Evolutionary conservation across 192 early-diverging fungal genomes (phyloP).

Genomic region (Coemansia sp.): DNA sequence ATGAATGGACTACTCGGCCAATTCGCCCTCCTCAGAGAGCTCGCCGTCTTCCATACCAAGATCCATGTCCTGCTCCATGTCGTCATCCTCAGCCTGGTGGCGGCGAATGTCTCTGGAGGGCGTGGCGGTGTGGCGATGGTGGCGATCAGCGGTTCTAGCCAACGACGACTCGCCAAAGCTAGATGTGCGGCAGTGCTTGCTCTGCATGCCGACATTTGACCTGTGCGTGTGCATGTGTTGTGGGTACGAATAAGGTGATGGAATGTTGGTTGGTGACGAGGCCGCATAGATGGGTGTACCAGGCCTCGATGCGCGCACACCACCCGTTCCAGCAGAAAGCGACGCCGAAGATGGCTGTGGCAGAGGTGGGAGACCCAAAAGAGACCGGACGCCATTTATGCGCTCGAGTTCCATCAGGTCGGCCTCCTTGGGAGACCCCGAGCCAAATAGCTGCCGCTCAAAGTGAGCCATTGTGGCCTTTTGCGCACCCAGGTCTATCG

Average conservation of each 20-base stretch:
- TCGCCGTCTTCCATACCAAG: conserved; percentile 40
- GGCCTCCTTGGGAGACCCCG: conserved; percentile 38
- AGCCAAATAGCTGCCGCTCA: conserved; percentile 45
- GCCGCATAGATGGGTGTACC: conserved; percentile 40
- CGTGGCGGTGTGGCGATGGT: not conserved
- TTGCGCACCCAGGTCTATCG: conserved; percentile 42
- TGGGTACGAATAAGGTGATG: conserved; percentile 20
- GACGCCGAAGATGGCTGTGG: conserved; percentile 13
- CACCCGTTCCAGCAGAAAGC: conserved; percentile 7
- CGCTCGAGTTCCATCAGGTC: conserved; percentile 52
- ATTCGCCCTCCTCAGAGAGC: conserved; percentile 46
- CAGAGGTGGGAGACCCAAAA: conserved; percentile 47
- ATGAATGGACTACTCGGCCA: conserved; percentile 18
- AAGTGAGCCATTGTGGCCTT: conserved; percentile 39
- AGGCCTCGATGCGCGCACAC: conserved; percentile 45
- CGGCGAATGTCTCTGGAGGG: not conserved
- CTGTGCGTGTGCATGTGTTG: conserved; percentile 11
- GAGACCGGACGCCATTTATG: conserved; percentile 43
- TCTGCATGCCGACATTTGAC: not conserved
- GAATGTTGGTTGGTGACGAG: conserved; percentile 30
- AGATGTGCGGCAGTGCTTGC: conserved; percentile 26
- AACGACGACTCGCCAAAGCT: conserved; percentile 26
- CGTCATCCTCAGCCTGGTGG: conserved; percentile 11
- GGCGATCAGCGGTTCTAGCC: not conserved
- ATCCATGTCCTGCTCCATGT: conserved; percentile 41